phyloP scores from a whole-genome alignment of 179 eudicot species.

The Silene noctiflora region DNA sequence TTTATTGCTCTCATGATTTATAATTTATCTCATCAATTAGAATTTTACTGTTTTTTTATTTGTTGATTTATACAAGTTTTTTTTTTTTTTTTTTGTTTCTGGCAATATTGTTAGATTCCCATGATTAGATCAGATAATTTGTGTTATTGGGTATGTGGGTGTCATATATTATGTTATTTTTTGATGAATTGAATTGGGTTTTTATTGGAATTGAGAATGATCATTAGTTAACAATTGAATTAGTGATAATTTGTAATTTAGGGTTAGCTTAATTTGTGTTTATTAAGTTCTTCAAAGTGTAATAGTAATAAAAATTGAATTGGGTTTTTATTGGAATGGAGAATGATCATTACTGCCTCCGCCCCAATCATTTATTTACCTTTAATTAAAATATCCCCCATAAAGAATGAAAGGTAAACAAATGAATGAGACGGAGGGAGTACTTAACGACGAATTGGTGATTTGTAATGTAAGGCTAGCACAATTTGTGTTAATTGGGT shows the following conservation, averaged over 20 bases:
- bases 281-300: slow-evolving; percentile 12
- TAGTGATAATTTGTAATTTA: background rate
- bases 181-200: background rate
- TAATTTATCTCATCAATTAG: background rate
- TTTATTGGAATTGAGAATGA: background rate
- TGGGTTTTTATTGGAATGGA: background rate
- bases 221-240: background rate
- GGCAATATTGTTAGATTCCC: background rate
- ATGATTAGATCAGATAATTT: background rate
- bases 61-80: slow-evolving; percentile 3
- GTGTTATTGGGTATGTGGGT: background rate
- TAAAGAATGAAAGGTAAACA: too few species aligned
- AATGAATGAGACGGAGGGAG: too few species aligned
- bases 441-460: too few species aligned
- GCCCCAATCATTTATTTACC: too few species aligned
- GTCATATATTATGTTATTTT: background rate
- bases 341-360: background rate
- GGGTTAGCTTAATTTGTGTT: background rate
- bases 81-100: background rate
- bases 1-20: background rate
- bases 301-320: background rate
- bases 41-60: background rate
- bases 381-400: too few species aligned
- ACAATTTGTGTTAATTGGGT: slow-evolving; percentile 9
- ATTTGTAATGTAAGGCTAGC: background rate